These are phyloP conservation scores for Suhomyces maxii DNA, from an alignment of 1,139 yeast species.

Conservation along the genomic window DNA sequence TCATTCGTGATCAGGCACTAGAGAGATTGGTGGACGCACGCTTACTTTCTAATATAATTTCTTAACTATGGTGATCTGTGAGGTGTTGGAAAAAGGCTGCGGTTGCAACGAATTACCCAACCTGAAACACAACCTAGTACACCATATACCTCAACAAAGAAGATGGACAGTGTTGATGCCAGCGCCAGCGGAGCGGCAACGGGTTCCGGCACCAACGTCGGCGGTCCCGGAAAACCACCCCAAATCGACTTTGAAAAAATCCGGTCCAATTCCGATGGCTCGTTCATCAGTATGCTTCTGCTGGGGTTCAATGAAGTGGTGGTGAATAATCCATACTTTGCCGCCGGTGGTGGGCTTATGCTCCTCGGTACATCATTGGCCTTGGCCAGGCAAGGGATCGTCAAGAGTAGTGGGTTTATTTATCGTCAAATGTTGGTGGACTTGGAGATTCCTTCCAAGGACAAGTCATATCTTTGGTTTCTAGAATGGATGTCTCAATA, in stretches of 20 bases:
- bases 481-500: conserved; percentile 94
- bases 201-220: neutral
- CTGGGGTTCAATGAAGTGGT: conserved; percentile 55
- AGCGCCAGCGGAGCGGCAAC: neutral
- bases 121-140: too few species aligned
- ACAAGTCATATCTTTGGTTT: conserved; percentile 92
- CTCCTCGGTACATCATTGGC: conserved; percentile 86
- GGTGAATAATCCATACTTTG: conserved; percentile 84
- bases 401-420: conserved; percentile 62
- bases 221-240: conserved; percentile 6
- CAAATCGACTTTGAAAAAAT: conserved; percentile 40
- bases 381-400: conserved; percentile 67
- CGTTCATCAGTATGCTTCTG: conserved; percentile 32
- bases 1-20: conserved; percentile 5
- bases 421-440: conserved; percentile 88
- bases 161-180: neutral
- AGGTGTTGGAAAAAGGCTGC: neutral
- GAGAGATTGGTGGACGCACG: conserved; percentile 8
- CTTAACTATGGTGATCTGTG: neutral
- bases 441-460: conserved; percentile 89
- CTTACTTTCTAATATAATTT: neutral
- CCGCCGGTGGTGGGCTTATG: conserved; percentile 98
- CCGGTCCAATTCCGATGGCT: conserved; percentile 38
- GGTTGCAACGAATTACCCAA: conserved; percentile 5
- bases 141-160: too few species aligned